Conservation (phyloP, 768 basidiomycete genomes). For the Tylopilus subfusipes region DNA sequence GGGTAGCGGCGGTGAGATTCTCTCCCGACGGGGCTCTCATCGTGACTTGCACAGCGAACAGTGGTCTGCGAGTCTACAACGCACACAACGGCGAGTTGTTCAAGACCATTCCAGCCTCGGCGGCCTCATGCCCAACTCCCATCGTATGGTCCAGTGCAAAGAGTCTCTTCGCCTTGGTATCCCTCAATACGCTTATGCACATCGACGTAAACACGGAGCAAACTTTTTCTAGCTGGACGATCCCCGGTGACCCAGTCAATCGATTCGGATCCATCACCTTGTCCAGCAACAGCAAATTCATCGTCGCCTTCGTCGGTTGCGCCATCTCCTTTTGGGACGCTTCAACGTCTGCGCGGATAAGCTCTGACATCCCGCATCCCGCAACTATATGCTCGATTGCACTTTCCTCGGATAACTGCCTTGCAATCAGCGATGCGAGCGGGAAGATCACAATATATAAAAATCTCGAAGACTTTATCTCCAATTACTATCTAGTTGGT, state of each 20-base stretch:
- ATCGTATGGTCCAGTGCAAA: neutral
- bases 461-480: neutral
- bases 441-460: neutral
- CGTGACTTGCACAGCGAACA: neutral
- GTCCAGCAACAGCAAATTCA: neutral
- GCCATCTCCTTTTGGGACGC: conserved; percentile 6
- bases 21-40: conserved; percentile 9
- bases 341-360: neutral
- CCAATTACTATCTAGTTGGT: conserved; percentile 1
- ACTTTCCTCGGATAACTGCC: conserved; percentile 1
- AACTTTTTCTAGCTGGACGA: neutral
- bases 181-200: neutral
- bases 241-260: neutral
- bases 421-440: neutral
- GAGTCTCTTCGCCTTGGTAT: neutral
- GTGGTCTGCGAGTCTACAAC: conserved; percentile 4
- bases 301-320: neutral
- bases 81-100: neutral
- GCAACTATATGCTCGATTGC: neutral
- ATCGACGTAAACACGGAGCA: neutral
- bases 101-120: neutral
- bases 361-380: neutral
- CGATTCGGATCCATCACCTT: neutral
- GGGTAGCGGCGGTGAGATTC: conserved; percentile 2
- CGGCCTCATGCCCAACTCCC: neutral